Evolutionary conservation across 2,329 filamentous ascomycete genomes (phyloP).

Genomic region (Thelonectria rubi): DNA sequence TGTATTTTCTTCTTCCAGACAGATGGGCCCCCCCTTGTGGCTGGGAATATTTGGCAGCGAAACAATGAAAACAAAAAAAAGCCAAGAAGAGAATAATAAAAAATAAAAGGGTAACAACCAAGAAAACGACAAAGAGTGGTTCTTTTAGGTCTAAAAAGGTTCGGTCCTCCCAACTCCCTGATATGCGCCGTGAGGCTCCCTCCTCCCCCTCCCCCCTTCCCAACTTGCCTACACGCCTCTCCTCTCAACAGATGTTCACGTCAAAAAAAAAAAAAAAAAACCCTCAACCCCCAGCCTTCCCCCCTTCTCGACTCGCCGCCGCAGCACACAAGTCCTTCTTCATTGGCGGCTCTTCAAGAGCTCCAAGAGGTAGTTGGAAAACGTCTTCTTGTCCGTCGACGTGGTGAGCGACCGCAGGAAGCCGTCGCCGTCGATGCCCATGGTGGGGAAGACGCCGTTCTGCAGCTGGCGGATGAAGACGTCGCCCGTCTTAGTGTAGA

Average conservation of each 20-base stretch:
- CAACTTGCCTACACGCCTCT: not conserved
- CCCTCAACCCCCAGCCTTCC: too few species aligned
- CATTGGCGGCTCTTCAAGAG: conserved; percentile 60
- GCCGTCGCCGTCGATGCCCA: conserved; percentile 70
- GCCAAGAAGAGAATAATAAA: conserved; percentile 34
- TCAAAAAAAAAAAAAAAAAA: too few species aligned
- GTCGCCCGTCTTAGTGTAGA: conserved; percentile 89
- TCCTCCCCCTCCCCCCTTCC: conserved; percentile 18
- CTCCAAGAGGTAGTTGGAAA: conserved; percentile 70
- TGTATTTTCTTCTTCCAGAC: too few species aligned
- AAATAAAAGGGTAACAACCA: conserved; percentile 27
- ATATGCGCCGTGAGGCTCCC: conserved; percentile 43
- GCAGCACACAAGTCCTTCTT: too few species aligned
- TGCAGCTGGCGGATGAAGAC: conserved; percentile 78
- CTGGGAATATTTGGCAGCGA: conserved; percentile 36
- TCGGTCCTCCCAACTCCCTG: conserved; percentile 43
- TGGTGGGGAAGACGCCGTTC: conserved; percentile 67
- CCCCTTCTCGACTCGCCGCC: too few species aligned
- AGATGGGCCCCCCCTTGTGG: conserved; percentile 32
- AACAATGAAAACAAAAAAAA: conserved; percentile 23
- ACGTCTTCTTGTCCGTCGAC: conserved; percentile 66
- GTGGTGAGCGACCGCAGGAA: conserved; percentile 68
- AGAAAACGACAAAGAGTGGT: conserved; percentile 39
- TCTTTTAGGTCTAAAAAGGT: conserved; percentile 42
- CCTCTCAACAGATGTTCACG: too few species aligned